A percentile compares a stretch with the other conserved stretches of the same genome.
Evolutionary conservation across 176 grass and related monocot species (phyloP).

Genomic region (Eragrostis curvula): DNA sequence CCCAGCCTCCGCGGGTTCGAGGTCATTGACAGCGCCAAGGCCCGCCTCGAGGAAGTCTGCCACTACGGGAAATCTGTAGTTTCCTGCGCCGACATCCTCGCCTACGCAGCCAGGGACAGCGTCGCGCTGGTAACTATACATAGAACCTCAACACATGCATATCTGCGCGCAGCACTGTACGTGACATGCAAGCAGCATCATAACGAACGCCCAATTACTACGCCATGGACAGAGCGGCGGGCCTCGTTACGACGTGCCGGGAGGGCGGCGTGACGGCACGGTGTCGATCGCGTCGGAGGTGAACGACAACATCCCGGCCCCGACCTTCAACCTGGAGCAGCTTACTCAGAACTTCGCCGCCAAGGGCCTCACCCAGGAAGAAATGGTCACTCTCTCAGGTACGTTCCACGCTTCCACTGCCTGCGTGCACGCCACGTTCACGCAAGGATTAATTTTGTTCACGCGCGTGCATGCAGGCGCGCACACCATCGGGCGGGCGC

Average conservation of each 20-base stretch:
- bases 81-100: slow-evolving; percentile 11
- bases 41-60: too few relatives aligned
- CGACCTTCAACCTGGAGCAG: slow-evolving; percentile 1
- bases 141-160: too few relatives aligned
- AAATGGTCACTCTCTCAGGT: not conserved
- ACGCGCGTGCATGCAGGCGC: too few relatives aligned
- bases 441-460: too few relatives aligned
- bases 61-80: too few relatives aligned
- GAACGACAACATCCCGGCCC: not conserved
- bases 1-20: too few relatives aligned
- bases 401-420: too few relatives aligned
- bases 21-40: too few relatives aligned
- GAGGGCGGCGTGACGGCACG: slow-evolving; percentile 4
- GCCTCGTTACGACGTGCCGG: not conserved
- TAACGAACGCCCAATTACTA: too few relatives aligned
- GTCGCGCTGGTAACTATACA: slow-evolving; percentile 6
- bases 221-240: not conserved
- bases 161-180: too few relatives aligned
- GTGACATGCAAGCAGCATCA: too few relatives aligned
- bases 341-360: not conserved
- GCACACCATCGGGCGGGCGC: slow-evolving; percentile 14
- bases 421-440: too few relatives aligned
- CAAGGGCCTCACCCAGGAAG: slow-evolving; percentile 15
- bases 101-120: slow-evolving; percentile 59
- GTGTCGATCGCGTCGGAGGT: not conserved